phyloP scores from a whole-genome alignment of 768 basidiomycete genomes.

The Gloeostereum incarnatum region DNA sequence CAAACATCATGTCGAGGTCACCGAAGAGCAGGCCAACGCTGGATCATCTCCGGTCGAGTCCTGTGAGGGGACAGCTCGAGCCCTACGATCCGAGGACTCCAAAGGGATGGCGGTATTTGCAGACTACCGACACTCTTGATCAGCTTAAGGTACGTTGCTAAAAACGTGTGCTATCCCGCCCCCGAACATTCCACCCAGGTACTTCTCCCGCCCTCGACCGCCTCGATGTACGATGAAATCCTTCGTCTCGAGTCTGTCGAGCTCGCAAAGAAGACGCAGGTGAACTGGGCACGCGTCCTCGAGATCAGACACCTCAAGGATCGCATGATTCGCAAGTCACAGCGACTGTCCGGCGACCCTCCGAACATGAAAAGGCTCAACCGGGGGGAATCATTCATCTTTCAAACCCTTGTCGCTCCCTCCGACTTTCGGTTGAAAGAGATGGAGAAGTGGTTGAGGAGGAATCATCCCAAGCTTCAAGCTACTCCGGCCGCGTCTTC shows the following conservation, averaged over 20 bases:
- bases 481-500: too few relatives aligned
- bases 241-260: conserved; percentile 51
- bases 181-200: conserved; percentile 31
- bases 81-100: conserved; percentile 46
- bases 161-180: conserved; percentile 1
- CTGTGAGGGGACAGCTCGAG: conserved; percentile 70
- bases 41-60: conserved; percentile 52
- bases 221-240: conserved; percentile 56
- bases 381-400: conserved; percentile 31
- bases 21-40: too few relatives aligned
- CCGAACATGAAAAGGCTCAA: conserved; percentile 26
- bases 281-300: conserved; percentile 62
- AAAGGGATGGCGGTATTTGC: conserved; percentile 62
- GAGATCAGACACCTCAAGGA: conserved; percentile 75
- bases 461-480: too few relatives aligned
- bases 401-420: conserved; percentile 62
- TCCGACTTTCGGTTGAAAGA: conserved; percentile 68
- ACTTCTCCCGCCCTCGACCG: conserved; percentile 58
- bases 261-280: conserved; percentile 42
- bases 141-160: conserved; percentile 50
- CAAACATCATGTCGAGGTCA: too few relatives aligned
- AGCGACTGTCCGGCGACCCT: conserved; percentile 45
- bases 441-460: conserved; percentile 70
- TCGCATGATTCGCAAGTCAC: conserved; percentile 75
- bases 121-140: conserved; percentile 69